Percentiles rank a stretch among this genome's conserved stretches.
Evolutionary conservation across 441 rosid species (phyloP).

Genomic region (Gossypium lobatum): DNA sequence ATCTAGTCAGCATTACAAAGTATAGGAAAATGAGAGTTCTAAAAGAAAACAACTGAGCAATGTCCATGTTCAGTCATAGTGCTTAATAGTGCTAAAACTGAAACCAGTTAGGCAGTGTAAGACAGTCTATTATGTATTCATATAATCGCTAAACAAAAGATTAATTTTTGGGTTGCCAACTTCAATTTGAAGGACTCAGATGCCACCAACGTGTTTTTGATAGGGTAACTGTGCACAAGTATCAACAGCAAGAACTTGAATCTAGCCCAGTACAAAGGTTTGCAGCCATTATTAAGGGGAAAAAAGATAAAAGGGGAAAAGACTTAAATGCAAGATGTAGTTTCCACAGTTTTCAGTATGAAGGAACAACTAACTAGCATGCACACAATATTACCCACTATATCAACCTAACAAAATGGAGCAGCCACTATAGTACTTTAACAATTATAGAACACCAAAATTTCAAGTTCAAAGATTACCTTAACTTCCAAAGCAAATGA

Average conservation of each 20-base stretch:
- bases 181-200: background rate
- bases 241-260: background rate
- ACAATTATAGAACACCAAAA: background rate
- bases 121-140: background rate
- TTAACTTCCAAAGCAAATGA: conserved; percentile 82
- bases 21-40: background rate
- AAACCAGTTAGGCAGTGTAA: background rate
- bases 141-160: background rate
- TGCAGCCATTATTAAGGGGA: background rate
- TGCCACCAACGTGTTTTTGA: background rate
- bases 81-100: background rate
- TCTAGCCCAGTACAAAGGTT: background rate
- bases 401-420: background rate
- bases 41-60: background rate
- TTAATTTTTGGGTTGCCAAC: background rate
- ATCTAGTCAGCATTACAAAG: background rate
- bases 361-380: conserved; percentile 3
- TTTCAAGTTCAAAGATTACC: conserved; percentile 36
- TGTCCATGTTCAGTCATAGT: background rate
- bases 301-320: background rate
- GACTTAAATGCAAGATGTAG: background rate
- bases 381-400: background rate
- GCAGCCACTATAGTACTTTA: background rate
- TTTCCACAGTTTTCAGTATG: conserved; percentile 1
- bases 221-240: background rate